Base-by-base conservation (phyloP, 768 basidiomycete genomes). In the Lentinula guzmanii region DNA sequence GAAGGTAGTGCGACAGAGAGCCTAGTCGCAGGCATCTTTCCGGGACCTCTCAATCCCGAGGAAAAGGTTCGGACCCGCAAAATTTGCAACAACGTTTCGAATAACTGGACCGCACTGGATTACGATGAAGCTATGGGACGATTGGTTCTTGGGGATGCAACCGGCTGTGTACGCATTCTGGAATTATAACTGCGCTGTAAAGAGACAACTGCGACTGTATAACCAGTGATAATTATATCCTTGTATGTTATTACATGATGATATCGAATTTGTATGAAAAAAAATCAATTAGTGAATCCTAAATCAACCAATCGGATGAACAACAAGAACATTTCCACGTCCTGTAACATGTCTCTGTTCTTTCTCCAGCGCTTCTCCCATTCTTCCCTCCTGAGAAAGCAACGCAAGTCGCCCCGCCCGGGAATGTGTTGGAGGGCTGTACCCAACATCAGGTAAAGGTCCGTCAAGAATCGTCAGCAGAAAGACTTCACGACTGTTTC, bases 101-200 rank as follows among this genome's bases (percentile, higher is more conserved):
- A 77, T 63, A 74, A 77, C 62, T 87, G 86, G 86, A 79, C 80
- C 3, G 75, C 83, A 50, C 65, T 87, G 62, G 86, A 86, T 69
- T 87, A 87, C 64, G 83, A 85, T 59, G 86, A 87, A 68, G 75
- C 75, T 42, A 65, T 71, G 50, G 86, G 86, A 4, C 72, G 80
- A 62, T 71, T 87, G 57, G 85, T 74, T 5, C 63, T 87, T 21
- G 85, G 82, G 4, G 79, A 81, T 43, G 77, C 75, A 59, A 76
- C 73, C 61, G 86, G 86, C 15, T 61, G 68, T 48, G 73, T 86
- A 13, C 73, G 73, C 21, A 67, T 86, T 11, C 58, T 83, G 58
- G 70, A 76, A 39, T 15, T 60, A 3, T 60, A 52, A 33, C 33
- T 35, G 5, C 11, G 5, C 6, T 6, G 13, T 55, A 16, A 4